Evolutionary conservation across 306 rosid species (phyloP).

Genomic region (Vicia faba): DNA sequence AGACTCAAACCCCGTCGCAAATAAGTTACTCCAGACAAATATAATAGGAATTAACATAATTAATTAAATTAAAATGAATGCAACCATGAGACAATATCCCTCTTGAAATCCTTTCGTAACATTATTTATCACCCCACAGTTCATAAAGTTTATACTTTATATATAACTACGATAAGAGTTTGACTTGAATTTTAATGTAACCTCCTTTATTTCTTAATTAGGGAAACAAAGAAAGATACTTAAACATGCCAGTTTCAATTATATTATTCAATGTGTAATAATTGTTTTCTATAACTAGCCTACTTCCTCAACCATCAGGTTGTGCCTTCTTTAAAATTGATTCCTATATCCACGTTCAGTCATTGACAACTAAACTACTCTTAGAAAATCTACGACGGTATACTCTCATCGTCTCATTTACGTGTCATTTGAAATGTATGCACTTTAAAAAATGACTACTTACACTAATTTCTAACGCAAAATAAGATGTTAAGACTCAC

Average conservation of each 20-base stretch:
- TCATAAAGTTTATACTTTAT: background rate
- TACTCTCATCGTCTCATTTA: no score
- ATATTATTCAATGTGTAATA: background rate
- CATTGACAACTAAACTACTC: background rate
- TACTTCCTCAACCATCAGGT: background rate
- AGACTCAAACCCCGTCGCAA: background rate
- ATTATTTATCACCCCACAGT: constrained; percentile 20
- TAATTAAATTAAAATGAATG: background rate
- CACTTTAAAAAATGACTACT: no score
- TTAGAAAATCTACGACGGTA: no score
- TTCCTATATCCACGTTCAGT: background rate
- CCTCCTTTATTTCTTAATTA: constrained; percentile 5
- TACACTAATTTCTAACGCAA: no score
- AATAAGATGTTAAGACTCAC: no score
- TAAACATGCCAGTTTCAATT: background rate
- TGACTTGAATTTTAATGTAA: background rate
- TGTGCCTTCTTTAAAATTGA: background rate
- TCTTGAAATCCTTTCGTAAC: background rate
- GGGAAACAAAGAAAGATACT: constrained; percentile 5
- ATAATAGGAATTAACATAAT: background rate
- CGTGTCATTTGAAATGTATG: no score
- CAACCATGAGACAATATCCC: constrained; percentile 16
- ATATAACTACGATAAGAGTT: constrained; percentile 23
- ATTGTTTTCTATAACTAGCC: background rate
- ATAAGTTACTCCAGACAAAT: background rate